Evolutionary conservation across 192 early-diverging fungal species (phyloP), one percentile per base, ranked within the genome.

Genomic region (Coemansia sp.): DNA sequence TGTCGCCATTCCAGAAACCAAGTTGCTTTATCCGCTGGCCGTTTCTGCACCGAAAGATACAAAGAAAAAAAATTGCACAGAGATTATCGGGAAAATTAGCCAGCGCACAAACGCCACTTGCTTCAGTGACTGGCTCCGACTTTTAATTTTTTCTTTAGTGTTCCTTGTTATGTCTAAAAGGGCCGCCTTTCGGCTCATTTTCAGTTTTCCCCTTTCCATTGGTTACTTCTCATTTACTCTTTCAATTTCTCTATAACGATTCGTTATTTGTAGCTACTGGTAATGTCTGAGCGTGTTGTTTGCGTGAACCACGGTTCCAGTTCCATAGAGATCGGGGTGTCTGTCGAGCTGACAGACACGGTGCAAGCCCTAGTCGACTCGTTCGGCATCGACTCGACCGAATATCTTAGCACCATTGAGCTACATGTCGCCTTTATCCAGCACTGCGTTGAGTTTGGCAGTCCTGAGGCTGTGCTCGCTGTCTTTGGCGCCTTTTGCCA

Each of bases 401-500:
- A 35, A 5, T 26, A 62, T 2, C 38, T 37, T 13, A 67, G 57
- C 17, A 9, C 62, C 17, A 69, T 68, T 52, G 62, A 74, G 38
- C 42, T 68, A 13, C 67, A 59, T 39, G 59, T 62, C 1, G 19
- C 42, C 2, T 74, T 74, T 43, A 44, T 74, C 35, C 28, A 68
- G 19, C 40, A 64, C 37, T 68, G 72, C 30, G 65, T 60, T 17
- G 28, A 67, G 5, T 26, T 30, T 4, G 59, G 59, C 61, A 68
- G 53, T 52, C 9, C 59, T 1, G 33, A 26, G 14, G 58, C 23
- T 37, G 66, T 47, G 1, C 39, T 69, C 10, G 53, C n/a, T 9
- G 49, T 76, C 14, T 61, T 69, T n/a, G 26, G 49, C 17, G 37
- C 59, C 2, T 52, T 76, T 49, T 50, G 30, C 37, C 10, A 37